These are phyloP conservation scores for Metschnikowia reukaufii DNA, from an alignment of 805 yeast species.

Conservation along the genomic window DNA sequence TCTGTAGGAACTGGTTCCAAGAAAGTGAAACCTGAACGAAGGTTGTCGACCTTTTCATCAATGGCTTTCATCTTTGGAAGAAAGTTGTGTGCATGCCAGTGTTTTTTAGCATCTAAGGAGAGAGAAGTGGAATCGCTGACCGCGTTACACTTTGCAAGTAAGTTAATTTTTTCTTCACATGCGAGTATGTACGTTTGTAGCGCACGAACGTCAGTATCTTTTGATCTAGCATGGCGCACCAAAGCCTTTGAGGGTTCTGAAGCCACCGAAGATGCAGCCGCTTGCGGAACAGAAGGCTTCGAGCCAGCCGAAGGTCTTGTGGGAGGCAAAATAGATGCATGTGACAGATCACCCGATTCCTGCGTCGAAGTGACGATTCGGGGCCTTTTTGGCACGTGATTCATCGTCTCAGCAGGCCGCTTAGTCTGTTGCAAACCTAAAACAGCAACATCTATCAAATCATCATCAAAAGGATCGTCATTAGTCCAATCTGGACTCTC, in stretches of 20 bases:
- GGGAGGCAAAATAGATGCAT: not conserved
- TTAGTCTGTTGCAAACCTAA: slow-evolving; percentile 7
- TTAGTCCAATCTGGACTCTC: slow-evolving; percentile 1
- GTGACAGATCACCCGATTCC: not conserved
- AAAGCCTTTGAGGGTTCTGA: not conserved
- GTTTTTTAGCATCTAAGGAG: slow-evolving; percentile 36
- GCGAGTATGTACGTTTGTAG: slow-evolving; percentile 26
- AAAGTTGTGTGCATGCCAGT: slow-evolving; percentile 26
- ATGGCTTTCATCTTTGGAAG: slow-evolving; percentile 25
- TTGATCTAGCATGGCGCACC: not conserved
- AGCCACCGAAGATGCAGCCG: not conserved
- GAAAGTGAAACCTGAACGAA: slow-evolving; percentile 18
- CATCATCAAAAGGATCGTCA: slow-evolving; percentile 8
- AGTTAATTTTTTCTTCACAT: slow-evolving; percentile 28
- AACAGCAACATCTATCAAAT: slow-evolving; percentile 14
- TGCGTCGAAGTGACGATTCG: slow-evolving; percentile 10
- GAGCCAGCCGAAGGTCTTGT: slow-evolving; percentile 8
- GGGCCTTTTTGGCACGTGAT: slow-evolving; percentile 1
- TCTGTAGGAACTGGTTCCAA: slow-evolving; percentile 16
- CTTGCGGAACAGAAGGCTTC: not conserved
- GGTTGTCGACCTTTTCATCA: slow-evolving; percentile 14
- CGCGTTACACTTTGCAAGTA: slow-evolving; percentile 30
- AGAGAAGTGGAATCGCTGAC: slow-evolving; percentile 39
- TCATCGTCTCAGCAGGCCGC: slow-evolving; percentile 2
- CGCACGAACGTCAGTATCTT: slow-evolving; percentile 11